phyloP scores from a whole-genome alignment of 345 rosid genomes.

The Salix arbutifolia region DNA sequence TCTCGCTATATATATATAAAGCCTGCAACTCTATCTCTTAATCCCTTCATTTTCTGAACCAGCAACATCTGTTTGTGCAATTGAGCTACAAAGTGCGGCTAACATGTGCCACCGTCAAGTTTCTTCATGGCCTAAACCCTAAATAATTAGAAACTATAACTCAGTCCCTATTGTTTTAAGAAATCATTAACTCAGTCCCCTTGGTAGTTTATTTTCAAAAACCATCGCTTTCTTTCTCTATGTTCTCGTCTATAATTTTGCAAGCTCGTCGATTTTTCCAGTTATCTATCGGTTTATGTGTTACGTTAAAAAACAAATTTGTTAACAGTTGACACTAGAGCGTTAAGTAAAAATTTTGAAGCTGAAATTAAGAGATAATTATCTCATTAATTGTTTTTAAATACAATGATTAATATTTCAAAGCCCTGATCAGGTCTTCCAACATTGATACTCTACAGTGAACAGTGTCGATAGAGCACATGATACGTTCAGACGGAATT shows the following conservation, averaged over 20 bases:
- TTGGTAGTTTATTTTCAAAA: neutral
- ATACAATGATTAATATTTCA: too few relatives aligned
- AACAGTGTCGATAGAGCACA: neutral
- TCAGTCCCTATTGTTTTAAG: neutral
- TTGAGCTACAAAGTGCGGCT: neutral
- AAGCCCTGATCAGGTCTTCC: neutral
- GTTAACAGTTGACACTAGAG: too few relatives aligned
- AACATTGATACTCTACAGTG: slow-evolving; percentile 2
- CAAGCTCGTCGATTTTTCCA: too few relatives aligned
- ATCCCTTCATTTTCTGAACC: neutral
- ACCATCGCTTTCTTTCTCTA: too few relatives aligned
- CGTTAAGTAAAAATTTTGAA: too few relatives aligned
- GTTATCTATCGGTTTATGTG: too few relatives aligned
- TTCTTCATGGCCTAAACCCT: neutral
- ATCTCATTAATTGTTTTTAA: too few relatives aligned
- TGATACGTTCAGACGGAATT: neutral
- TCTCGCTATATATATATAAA: too few relatives aligned
- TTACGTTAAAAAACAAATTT: too few relatives aligned
- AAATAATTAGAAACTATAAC: neutral
- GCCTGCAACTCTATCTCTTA: neutral
- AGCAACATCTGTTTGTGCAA: neutral
- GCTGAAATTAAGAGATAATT: too few relatives aligned
- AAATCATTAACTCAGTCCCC: neutral
- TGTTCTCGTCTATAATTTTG: too few relatives aligned
- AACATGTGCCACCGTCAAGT: too few relatives aligned